phyloP scores from a whole-genome alignment of 345 rosid genomes.

The Conringia planisiliqua region DNA sequence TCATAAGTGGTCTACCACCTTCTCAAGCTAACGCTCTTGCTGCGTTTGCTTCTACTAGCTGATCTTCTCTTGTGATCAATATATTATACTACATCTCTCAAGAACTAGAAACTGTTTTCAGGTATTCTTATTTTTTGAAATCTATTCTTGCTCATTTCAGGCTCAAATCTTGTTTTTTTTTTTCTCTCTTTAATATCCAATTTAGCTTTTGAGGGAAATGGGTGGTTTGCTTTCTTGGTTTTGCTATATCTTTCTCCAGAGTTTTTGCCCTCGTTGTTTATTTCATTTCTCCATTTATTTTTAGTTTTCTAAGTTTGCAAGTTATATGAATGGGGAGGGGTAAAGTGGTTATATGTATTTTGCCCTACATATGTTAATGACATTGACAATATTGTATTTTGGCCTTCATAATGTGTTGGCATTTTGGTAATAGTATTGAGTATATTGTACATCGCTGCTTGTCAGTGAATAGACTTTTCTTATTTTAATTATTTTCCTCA shows the following conservation, averaged over 20 bases:
- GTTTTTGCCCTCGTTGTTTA: slow-evolving; percentile 20
- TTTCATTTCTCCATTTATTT: slow-evolving; percentile 8
- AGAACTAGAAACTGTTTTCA: neutral
- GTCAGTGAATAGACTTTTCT: neutral
- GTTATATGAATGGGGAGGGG: slow-evolving; percentile 3
- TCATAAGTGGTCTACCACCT: slow-evolving; percentile 65
- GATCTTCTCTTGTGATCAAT: slow-evolving; percentile 16
- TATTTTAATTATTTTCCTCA: no score
- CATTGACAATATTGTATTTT: slow-evolving; percentile 7
- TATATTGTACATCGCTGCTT: neutral
- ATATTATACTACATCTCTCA: neutral
- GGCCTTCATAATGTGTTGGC: neutral
- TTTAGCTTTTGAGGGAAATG: neutral
- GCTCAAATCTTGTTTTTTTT: neutral
- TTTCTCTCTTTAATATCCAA: neutral
- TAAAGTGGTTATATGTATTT: neutral
- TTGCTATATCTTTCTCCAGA: neutral
- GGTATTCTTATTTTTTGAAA: neutral
- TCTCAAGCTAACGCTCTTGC: slow-evolving; percentile 82
- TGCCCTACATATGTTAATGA: neutral
- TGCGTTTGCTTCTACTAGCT: slow-evolving; percentile 62
- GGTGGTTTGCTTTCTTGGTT: neutral
- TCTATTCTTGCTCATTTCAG: slow-evolving; percentile 8
- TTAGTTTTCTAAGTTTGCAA: neutral
- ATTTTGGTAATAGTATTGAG: neutral